Base-by-base conservation (phyloP, 805 yeast species). In the Ogataea ramenticola region DNA sequence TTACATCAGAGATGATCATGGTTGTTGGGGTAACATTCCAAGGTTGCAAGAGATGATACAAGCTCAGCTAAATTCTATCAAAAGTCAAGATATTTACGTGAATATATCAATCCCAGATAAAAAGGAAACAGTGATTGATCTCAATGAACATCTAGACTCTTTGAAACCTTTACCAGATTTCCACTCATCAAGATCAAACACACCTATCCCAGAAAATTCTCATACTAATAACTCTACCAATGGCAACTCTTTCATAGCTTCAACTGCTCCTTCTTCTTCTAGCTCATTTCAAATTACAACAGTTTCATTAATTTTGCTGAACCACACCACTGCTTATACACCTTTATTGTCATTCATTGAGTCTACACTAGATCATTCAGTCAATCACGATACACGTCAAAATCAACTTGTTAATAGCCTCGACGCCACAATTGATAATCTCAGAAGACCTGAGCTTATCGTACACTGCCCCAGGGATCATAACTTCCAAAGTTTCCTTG, bases 1-100 rank as follows among this genome's bases (percentile, higher is more conserved):
- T 10, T 63, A 55, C 40, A 67, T 61, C 41, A 41, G 46, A 33
- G 52, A 53, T 16, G 64, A 64, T 5, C 50, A 52, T 35, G 43
- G 60, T 5, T 15, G 44, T 1, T 64, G 68, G 68, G 48, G 49
- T 34, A 53, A 58, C 39, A 39, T 59, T 30, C 30, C 43, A 2
- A 46, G 56, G 30, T 31, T 64, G 17, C 47, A 51, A 4, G 51
- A 55, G 17, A 51, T 62, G 47, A 45, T 64, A 24, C 48, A 50
- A 26, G 46, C 58, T 4, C 64, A 63, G 52, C 61, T 29, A 58
- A 22, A 19, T 19, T 34, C 37, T 3, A 34, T 34, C 3, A 17
- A 34, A 3, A 17, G 10, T n/a, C 17, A 7, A 11, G 19, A 34
- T 19, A 19, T 34, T 20, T 14, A 54, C 36, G 27, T 63, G 5